Evolutionary conservation across 306 rosid genomes (phyloP).

Genomic region (Fragaria nilgerrensis): DNA sequence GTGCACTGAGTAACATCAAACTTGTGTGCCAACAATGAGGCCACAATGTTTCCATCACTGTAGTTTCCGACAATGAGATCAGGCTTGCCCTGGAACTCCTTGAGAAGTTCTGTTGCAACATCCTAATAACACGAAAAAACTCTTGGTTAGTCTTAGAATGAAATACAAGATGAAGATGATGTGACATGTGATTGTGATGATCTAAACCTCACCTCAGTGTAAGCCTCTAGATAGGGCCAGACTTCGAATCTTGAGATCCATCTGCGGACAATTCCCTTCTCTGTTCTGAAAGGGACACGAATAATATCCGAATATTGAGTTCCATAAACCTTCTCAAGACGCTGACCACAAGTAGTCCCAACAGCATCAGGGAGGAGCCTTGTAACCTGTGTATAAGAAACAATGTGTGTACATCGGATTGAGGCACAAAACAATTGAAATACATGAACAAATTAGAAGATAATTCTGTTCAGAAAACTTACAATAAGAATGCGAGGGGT

Average conservation of each 20-base stretch:
- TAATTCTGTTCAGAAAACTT: slow-evolving; percentile 20
- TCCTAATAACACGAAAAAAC: slow-evolving; percentile 44
- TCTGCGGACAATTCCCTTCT: slow-evolving; percentile 79
- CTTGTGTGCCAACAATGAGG: slow-evolving; percentile 85
- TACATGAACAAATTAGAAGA: background rate
- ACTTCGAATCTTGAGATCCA: slow-evolving; percentile 99
- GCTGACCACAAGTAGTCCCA: slow-evolving; percentile 93
- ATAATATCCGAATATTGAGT: slow-evolving; percentile 75
- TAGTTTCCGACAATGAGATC: slow-evolving; percentile 95
- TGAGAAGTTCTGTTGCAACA: slow-evolving; percentile 77
- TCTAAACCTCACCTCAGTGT: slow-evolving; percentile 64
- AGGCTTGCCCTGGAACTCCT: slow-evolving; percentile 91
- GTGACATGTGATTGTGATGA: background rate
- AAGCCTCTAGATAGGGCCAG: slow-evolving; percentile 95
- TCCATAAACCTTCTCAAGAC: slow-evolving; percentile 77
- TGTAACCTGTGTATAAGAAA: slow-evolving; percentile 55
- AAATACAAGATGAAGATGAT: background rate
- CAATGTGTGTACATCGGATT: slow-evolving; percentile 10
- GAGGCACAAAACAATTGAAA: background rate
- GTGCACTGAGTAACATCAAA: slow-evolving; percentile 97
- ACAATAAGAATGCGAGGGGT: slow-evolving; percentile 90
- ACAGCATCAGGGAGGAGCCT: slow-evolving; percentile 97
- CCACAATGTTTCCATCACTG: slow-evolving; percentile 98
- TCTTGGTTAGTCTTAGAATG: background rate
- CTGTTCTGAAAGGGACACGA: slow-evolving; percentile 81